Conservation (phyloP, 495 filamentous ascomycete genomes). For the Neurospora cerealis region DNA sequence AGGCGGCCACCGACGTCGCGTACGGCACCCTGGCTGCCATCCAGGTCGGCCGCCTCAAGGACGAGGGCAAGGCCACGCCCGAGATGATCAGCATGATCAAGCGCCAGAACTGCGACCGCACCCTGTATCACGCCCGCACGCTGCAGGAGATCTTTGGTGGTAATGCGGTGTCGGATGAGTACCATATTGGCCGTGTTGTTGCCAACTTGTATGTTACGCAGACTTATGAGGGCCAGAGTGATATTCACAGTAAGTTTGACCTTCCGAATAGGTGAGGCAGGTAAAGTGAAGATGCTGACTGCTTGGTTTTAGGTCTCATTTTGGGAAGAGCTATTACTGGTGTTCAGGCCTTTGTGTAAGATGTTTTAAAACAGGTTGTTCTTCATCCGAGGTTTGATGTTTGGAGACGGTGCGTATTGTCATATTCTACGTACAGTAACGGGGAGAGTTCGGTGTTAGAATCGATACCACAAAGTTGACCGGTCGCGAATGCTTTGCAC, state of each 20-base stretch:
- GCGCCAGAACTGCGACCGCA: conserved; percentile 92
- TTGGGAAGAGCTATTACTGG: conserved; percentile 54
- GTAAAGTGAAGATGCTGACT: conserved; percentile 4
- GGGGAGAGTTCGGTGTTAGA: background rate
- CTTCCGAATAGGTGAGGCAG: background rate
- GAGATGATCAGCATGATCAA: conserved; percentile 99
- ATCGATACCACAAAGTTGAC: background rate
- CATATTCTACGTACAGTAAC: background rate
- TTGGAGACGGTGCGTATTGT: background rate
- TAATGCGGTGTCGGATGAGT: conserved; percentile 95
- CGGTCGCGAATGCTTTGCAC: background rate
- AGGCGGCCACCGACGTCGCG: conserved; percentile 82
- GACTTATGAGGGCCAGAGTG: conserved; percentile 94
- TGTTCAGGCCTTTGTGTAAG: conserved; percentile 46
- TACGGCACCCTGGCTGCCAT: conserved; percentile 78
- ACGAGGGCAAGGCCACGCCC: conserved; percentile 73
- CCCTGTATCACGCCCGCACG: conserved; percentile 65
- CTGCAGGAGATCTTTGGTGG: conserved; percentile 95
- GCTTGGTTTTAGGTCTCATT: conserved; percentile 37
- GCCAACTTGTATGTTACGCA: conserved; percentile 96
- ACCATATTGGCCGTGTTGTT: conserved; percentile 87
- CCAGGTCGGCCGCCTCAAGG: conserved; percentile 89
- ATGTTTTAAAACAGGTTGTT: background rate
- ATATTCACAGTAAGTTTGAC: conserved; percentile 74
- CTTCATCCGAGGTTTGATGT: background rate